Evolutionary conservation across 139 green algal genomes (phyloP).

Genomic region (Haematococcus sp.): DNA sequence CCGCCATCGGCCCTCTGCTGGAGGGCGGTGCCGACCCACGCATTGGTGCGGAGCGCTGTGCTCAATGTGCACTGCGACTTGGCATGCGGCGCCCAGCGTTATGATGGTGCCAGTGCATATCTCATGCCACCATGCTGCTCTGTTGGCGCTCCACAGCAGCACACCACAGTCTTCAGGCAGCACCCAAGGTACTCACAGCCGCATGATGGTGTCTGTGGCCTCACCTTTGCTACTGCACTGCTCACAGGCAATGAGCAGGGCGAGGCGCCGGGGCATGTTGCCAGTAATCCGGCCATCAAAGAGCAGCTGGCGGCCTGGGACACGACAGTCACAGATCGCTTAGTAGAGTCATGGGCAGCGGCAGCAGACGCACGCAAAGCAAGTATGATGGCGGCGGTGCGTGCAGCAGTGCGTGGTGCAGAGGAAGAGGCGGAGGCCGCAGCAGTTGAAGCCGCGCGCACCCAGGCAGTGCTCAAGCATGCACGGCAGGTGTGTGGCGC

Average conservation of each 20-base stretch:
- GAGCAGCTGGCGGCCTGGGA: slow-evolving; percentile 39
- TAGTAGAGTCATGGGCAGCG: slow-evolving; percentile 19
- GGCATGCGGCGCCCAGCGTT: background rate
- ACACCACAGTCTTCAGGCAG: no score
- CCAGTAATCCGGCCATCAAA: slow-evolving; percentile 19
- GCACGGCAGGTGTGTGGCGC: slow-evolving; percentile 10
- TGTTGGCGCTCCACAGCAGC: no score
- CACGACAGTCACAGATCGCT: slow-evolving; percentile 24
- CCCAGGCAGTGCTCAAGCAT: slow-evolving; percentile 23
- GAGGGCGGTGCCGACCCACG: slow-evolving; percentile 45
- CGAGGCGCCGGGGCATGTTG: slow-evolving; percentile 44
- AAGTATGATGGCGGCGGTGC: background rate
- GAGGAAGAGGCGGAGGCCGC: slow-evolving; percentile 19
- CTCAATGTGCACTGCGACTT: background rate
- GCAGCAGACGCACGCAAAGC: background rate
- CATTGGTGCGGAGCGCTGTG: slow-evolving; percentile 19
- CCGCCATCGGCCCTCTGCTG: slow-evolving; percentile 38
- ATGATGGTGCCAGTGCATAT: no score
- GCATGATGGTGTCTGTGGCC: no score
- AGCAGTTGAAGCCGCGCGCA: slow-evolving; percentile 9
- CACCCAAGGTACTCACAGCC: no score
- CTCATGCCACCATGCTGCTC: no score
- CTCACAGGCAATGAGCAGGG: slow-evolving; percentile 31
- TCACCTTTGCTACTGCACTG: background rate
- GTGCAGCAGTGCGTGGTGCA: slow-evolving; percentile 14